Conservation (phyloP, 805 yeast species). For the Pichia eremophila region DNA sequence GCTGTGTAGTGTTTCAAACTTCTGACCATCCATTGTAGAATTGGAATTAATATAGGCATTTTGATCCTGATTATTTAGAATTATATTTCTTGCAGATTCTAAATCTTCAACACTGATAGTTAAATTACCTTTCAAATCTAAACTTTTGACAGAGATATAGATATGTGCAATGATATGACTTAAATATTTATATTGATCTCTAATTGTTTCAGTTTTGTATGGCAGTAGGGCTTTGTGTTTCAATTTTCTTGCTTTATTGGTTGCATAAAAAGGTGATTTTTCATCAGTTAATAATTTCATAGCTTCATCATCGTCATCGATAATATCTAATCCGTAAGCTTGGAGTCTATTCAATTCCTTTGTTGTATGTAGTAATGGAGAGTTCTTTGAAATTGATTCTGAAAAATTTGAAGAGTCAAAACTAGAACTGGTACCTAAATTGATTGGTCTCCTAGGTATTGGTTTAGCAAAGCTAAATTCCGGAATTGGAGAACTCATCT, state of each 20-base stretch:
- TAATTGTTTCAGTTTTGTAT: conserved; percentile 58
- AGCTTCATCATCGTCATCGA: conserved; percentile 35
- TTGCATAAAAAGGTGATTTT: conserved; percentile 18
- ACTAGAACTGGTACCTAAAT: background rate
- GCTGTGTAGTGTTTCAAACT: conserved; percentile 19
- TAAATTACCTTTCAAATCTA: conserved; percentile 65
- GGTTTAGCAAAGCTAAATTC: conserved; percentile 8
- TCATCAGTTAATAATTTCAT: conserved; percentile 15
- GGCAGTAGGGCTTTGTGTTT: conserved; percentile 41
- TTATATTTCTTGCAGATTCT: conserved; percentile 28
- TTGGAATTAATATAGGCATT: conserved; percentile 42
- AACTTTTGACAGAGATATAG: conserved; percentile 64
- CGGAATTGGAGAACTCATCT: conserved; percentile 12
- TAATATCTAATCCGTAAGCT: conserved; percentile 46
- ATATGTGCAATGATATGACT: conserved; percentile 74
- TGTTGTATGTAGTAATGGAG: background rate
- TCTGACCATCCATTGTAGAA: conserved; percentile 27
- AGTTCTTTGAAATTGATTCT: background rate
- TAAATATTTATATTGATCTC: conserved; percentile 63
- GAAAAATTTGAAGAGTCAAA: background rate
- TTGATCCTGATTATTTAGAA: conserved; percentile 25
- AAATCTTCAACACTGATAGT: conserved; percentile 61
- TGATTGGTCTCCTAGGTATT: conserved; percentile 4
- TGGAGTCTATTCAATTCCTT: conserved; percentile 17
- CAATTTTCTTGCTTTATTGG: conserved; percentile 14